Evolutionary conservation across 164 flowering plant genomes (phyloP), one percentile per base, ranked within the genome.

Genomic region (Litsea cubeba): DNA sequence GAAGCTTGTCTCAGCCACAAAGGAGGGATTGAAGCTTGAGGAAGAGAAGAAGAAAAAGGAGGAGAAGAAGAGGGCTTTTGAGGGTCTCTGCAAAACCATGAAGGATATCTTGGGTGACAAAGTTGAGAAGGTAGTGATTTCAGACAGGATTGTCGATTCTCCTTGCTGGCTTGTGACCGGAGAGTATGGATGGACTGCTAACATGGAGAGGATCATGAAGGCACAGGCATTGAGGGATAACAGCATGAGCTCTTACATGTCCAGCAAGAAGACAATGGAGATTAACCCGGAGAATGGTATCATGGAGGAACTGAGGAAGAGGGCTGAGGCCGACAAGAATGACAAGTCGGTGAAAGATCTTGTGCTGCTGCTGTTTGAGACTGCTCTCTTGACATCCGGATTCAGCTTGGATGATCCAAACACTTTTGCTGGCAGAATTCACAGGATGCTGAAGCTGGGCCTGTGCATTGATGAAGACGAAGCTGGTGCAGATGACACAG

Each of bases 241-340:
- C 63, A 87, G 86, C 83, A 89, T 88, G 90, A 28, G 79, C 1
- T 40, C 83, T 3, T 88, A 89, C 90, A 87, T 89, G 93, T 85
- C 90, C 0, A 87, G 91, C 82, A 89, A 89, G 88, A 89, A 88
- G 83, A 88, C 90, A 0, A 88, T 89, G 89, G 93, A 89, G 79
- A 89, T 88, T 40, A 89, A 88, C 64, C 93, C 93, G 0, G 91
- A 88, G 18, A 86, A 89, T 72, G 80, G 76, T 2, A 89, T 89
- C 17, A 88, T 89, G 88, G 91, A 89, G 79, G 91, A 89, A 78
- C 79, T 89, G 60, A 84, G 92, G 83, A 89, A 87, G 85, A 76
- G 89, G 25, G 88, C 89, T 1, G 92, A 88, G 64, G 89, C 69
- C 12, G 89, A 85, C 50, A 87, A 87, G 82, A 85, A 88, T 22